These are phyloP conservation scores for Trichoderma lentiforme DNA, from an alignment of 2,329 filamentous ascomycete species.

Conservation along the genomic window DNA sequence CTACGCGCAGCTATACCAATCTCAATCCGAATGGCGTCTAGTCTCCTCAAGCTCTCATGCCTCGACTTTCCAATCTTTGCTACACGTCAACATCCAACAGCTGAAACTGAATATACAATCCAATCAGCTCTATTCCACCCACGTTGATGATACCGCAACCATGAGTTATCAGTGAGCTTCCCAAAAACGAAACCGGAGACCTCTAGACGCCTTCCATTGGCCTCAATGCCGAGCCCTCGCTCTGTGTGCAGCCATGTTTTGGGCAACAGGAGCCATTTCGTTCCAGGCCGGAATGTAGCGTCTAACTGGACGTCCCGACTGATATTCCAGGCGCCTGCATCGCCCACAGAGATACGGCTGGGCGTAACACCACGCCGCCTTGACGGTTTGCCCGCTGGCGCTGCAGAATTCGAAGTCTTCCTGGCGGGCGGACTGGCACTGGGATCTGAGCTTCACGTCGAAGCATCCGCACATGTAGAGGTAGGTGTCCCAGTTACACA, in stretches of 20 bases:
- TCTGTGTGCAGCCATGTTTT: background rate
- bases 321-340: background rate
- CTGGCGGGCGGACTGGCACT: background rate
- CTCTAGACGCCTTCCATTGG: background rate
- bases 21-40: background rate
- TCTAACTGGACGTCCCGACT: background rate
- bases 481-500: conserved; percentile 19
- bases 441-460: background rate
- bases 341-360: background rate
- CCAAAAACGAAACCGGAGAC: background rate
- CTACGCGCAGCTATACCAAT: background rate
- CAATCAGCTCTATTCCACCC: background rate
- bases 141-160: background rate
- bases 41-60: background rate
- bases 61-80: background rate
- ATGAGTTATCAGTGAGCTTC: background rate
- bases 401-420: background rate
- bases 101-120: background rate
- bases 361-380: background rate
- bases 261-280: background rate
- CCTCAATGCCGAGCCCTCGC: background rate
- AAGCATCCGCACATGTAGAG: conserved; percentile 13
- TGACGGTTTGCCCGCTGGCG: background rate
- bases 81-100: background rate
- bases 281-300: background rate